A percentile compares a stretch with the other conserved stretches of the same genome.
phyloP scores from a whole-genome alignment of 495 filamentous ascomycete genomes.

The Lophiotrema nucula region DNA sequence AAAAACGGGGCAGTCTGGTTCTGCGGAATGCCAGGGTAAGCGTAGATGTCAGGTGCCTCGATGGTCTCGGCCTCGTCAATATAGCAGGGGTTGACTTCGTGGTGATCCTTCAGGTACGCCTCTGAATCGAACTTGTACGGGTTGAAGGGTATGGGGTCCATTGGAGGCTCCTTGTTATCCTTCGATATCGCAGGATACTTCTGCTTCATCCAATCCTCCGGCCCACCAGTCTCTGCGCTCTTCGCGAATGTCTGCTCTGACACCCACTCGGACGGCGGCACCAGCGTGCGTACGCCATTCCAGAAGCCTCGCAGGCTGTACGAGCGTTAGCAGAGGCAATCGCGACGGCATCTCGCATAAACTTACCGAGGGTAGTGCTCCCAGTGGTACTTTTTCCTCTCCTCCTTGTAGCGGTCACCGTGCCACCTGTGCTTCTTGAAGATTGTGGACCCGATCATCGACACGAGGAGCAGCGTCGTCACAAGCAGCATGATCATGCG shows the following conservation, averaged over 20 bases:
- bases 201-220: slow-evolving; percentile 23
- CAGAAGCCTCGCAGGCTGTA: slow-evolving; percentile 40
- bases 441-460: slow-evolving; percentile 37
- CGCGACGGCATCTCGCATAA: background rate
- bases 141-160: slow-evolving; percentile 41
- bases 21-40: slow-evolving; percentile 45
- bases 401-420: slow-evolving; percentile 19
- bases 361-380: slow-evolving; percentile 37
- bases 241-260: slow-evolving; percentile 34
- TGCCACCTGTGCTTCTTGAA: slow-evolving; percentile 24
- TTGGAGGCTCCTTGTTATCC: slow-evolving; percentile 33
- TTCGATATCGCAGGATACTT: slow-evolving; percentile 14
- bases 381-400: slow-evolving; percentile 38
- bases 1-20: slow-evolving; percentile 40
- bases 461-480: slow-evolving; percentile 28
- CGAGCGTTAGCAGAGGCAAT: slow-evolving; percentile 11
- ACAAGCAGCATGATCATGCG: slow-evolving; percentile 31
- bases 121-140: slow-evolving; percentile 40
- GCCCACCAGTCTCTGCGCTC: slow-evolving; percentile 11
- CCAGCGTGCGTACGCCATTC: slow-evolving; percentile 39
- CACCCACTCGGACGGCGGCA: slow-evolving; percentile 35
- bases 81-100: slow-evolving; percentile 41
- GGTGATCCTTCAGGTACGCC: slow-evolving; percentile 36
- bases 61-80: slow-evolving; percentile 39
- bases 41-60: slow-evolving; percentile 41